Conservation (phyloP, 257 asterid genomes). For the Orobanche coerulescens region DNA sequence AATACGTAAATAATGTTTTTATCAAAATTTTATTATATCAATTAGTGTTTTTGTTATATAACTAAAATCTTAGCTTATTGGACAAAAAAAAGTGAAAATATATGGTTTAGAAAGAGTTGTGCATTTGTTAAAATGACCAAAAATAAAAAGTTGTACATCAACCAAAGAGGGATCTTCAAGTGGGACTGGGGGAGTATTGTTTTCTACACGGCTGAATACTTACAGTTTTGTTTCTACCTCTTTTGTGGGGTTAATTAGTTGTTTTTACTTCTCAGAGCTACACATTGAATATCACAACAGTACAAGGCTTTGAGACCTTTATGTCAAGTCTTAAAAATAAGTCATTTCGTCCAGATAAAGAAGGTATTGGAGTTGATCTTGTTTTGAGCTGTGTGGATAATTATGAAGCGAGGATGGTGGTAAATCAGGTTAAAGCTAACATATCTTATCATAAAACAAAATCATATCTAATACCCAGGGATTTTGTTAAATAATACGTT, state of each 20-base stretch:
- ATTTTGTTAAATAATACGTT: slow-evolving; percentile 16
- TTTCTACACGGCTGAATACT: too few species aligned
- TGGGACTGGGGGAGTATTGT: too few species aligned
- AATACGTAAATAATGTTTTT: too few species aligned
- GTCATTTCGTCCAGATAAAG: slow-evolving; percentile 56
- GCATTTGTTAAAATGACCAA: too few species aligned
- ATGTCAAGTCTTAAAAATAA: slow-evolving; percentile 74
- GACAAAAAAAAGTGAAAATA: too few species aligned
- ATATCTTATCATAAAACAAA: slow-evolving; percentile 17
- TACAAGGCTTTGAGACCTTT: slow-evolving; percentile 91
- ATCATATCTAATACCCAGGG: background rate
- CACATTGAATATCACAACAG: slow-evolving; percentile 89
- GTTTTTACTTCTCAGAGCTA: slow-evolving; percentile 60
- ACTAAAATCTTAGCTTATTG: too few species aligned
- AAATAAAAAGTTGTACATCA: too few species aligned
- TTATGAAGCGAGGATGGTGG: slow-evolving; percentile 99
- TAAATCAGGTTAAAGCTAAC: slow-evolving; percentile 68
- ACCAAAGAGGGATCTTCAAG: too few species aligned
- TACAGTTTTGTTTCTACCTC: background rate
- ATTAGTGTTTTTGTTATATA: too few species aligned
- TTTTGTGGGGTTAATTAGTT: slow-evolving; percentile 17
- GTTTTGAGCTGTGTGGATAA: slow-evolving; percentile 96
- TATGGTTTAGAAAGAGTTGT: too few species aligned
- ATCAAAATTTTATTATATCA: too few species aligned
- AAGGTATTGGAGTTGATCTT: slow-evolving; percentile 83